These are phyloP conservation scores for Podospora comata DNA, from an alignment of 495 filamentous ascomycete genomes.

Conservation along the genomic window DNA sequence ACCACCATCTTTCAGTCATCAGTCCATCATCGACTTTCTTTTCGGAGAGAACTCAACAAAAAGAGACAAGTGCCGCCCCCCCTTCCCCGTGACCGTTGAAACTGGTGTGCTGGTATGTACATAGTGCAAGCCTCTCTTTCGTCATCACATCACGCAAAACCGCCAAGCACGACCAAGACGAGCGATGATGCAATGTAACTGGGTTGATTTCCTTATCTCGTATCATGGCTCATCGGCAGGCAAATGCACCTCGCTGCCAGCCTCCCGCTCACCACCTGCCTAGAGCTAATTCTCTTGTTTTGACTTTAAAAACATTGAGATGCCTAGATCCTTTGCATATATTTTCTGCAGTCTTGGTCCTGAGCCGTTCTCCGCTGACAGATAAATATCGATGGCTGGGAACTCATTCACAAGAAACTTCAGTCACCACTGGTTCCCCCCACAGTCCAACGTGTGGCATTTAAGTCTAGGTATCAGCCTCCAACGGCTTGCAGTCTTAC, in stretches of 20 bases:
- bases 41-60: background rate
- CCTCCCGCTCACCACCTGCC: background rate
- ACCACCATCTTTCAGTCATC: background rate
- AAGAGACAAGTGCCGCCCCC: background rate
- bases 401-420: background rate
- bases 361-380: too few relatives aligned
- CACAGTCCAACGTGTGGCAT: background rate
- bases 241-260: background rate
- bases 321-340: too few relatives aligned
- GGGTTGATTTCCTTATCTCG: background rate
- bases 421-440: background rate
- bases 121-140: background rate
- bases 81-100: background rate
- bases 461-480: background rate
- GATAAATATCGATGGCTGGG: background rate
- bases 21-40: background rate
- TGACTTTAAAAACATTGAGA: too few relatives aligned
- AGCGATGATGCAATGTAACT: slow-evolving; percentile 5
- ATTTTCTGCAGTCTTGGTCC: too few relatives aligned
- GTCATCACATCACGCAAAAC: background rate
- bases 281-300: too few relatives aligned
- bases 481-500: background rate
- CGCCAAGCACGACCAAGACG: background rate
- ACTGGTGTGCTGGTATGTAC: background rate
- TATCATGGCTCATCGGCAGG: background rate